These are phyloP conservation scores for Cornus kousa DNA, from an alignment of 148 eudicot species.

Conservation along the genomic window DNA sequence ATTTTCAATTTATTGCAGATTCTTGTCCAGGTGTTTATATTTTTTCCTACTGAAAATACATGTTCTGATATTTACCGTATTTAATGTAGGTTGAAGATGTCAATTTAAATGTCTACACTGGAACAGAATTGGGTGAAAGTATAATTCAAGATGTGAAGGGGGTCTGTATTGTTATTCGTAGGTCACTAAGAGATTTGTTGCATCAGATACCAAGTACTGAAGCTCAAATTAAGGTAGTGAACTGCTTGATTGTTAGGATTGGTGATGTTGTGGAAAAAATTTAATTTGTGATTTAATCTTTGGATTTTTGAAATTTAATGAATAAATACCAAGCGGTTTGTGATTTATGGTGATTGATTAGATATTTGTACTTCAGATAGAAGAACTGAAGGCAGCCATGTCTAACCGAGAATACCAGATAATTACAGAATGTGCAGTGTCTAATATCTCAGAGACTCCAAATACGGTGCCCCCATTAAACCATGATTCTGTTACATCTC, in stretches of 20 bases:
- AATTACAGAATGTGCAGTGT: conserved; percentile 83
- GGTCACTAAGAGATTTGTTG: conserved; percentile 86
- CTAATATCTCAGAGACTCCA: conserved; percentile 82
- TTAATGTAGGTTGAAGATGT: conserved; percentile 82
- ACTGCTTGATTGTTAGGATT: conserved; percentile 4
- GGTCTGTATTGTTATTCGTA: conserved; percentile 61
- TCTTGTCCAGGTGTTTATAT: background rate
- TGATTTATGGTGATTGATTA: conserved; percentile 3
- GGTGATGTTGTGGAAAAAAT: background rate
- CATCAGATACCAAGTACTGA: conserved; percentile 77
- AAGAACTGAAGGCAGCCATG: conserved; percentile 76
- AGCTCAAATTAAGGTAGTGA: conserved; percentile 63
- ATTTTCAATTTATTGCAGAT: conserved; percentile 4
- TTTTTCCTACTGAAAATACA: background rate
- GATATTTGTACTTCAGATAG: conserved; percentile 45
- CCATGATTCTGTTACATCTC: conserved; percentile 29
- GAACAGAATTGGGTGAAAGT: conserved; percentile 72
- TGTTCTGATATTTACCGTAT: background rate
- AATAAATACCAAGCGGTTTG: background rate
- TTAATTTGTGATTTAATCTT: background rate
- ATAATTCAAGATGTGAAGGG: conserved; percentile 91
- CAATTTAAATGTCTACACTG: conserved; percentile 78
- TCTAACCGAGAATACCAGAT: conserved; percentile 89
- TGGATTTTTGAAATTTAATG: background rate
- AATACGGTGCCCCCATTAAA: conserved; percentile 54